Percentiles rank a stretch among this genome's conserved stretches.
These are phyloP conservation scores for Neofusicoccum sp. DNA, from an alignment of 2,329 filamentous ascomycete species.

Conservation along the genomic window DNA sequence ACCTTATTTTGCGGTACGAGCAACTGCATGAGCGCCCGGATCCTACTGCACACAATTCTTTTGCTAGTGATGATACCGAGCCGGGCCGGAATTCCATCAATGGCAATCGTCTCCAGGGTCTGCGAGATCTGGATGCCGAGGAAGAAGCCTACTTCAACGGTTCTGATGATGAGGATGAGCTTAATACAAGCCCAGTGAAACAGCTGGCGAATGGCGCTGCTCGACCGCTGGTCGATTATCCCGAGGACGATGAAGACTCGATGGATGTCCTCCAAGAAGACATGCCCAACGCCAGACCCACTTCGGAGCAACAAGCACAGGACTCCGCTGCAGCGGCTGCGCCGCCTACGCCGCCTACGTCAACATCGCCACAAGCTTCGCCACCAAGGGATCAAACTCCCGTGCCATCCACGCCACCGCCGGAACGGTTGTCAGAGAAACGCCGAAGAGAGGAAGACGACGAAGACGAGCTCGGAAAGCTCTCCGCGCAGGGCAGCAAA, in stretches of 20 bases:
- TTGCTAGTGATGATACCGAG: constrained; percentile 70
- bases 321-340: not conserved
- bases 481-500: constrained; percentile 56
- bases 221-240: constrained; percentile 81
- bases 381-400: constrained; percentile 3
- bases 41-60: constrained; percentile 58
- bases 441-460: constrained; percentile 89
- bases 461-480: constrained; percentile 84
- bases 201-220: constrained; percentile 58
- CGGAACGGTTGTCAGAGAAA: constrained; percentile 82
- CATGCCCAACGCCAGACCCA: not conserved
- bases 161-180: constrained; percentile 78
- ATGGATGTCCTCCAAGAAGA: constrained; percentile 46
- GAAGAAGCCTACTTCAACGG: constrained; percentile 95
- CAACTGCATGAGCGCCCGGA: constrained; percentile 63
- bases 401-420: constrained; percentile 34
- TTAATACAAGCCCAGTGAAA: constrained; percentile 29
- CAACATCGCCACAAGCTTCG: constrained; percentile 15
- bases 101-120: constrained; percentile 62
- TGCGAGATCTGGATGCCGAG: constrained; percentile 79
- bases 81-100: constrained; percentile 48
- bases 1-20: constrained; percentile 74
- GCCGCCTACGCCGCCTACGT: constrained; percentile 7
- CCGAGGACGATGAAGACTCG: constrained; percentile 79
- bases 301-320: not conserved